Evolutionary conservation across 306 rosid species (phyloP), one percentile per base, ranked within the genome.

Genomic region (Prunus fruticosa): DNA sequence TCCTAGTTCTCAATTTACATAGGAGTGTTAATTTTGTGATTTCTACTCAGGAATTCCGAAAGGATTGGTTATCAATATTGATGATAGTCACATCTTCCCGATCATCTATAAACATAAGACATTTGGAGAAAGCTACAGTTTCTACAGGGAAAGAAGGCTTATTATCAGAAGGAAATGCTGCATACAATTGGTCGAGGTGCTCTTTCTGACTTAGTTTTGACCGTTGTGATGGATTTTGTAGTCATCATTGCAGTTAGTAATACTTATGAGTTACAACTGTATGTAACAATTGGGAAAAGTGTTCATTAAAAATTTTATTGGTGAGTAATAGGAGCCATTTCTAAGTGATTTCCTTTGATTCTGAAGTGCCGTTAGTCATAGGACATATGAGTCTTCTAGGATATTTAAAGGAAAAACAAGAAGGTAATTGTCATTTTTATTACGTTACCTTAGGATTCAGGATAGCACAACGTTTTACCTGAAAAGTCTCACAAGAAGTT

Each of bases 161-260:
- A 67, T 76, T 95, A 73, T 92, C 97, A 0, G 98, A 95, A 77
- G 98, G 98, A 82, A 95, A 95, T 80, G 86, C 97, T 80, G 97
- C 97, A 34, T 89, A 92, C 85, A 95, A 92, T 72, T 95, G 98
- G 98, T 95, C 97, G 88, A 95, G 98, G 98, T 95, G 79, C 74
- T 80, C 54, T 34, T 75, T 76, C 64, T 70, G 75, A 74, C 69
- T 69, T 76, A 73, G n/a, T 78, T 76, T 75, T 67, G 23, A 38
- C 81, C 8, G 2, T 28, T 63, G 30, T 64, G 66, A 12, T 27
- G 46, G 27, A n/a, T 38, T 46, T 38, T 41, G 15, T 25, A 25
- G 38, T 54, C 65, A n/a, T 72, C 30, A 23, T 15, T 56, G n/a
- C 18, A 34, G 16, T 16, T 71, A 10, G 41, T 71, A 27, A 27